These are phyloP conservation scores for Thermochaetoides thermophila DNA, from an alignment of 495 filamentous ascomycete genomes.

Conservation along the genomic window DNA sequence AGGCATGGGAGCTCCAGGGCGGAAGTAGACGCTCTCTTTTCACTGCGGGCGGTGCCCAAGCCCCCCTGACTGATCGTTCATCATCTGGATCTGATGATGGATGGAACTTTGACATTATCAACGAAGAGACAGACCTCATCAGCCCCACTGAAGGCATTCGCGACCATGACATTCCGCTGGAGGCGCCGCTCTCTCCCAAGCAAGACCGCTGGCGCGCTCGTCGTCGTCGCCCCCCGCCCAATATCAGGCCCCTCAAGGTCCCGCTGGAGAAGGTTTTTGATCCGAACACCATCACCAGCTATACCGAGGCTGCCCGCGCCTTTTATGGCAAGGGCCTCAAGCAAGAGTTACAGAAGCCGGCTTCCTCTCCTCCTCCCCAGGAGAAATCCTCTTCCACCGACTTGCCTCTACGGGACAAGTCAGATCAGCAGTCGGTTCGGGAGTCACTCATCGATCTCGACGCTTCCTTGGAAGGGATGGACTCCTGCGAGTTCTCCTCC, in stretches of 20 bases:
- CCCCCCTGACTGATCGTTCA: slow-evolving; percentile 27
- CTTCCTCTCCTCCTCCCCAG: too few species aligned
- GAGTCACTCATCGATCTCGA: slow-evolving; percentile 47
- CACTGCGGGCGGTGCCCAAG: slow-evolving; percentile 55
- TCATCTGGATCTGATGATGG: slow-evolving; percentile 42
- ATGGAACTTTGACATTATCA: slow-evolving; percentile 87
- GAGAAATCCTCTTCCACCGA: slow-evolving; percentile 28
- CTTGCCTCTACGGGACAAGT: slow-evolving; percentile 38
- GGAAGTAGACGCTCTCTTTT: slow-evolving; percentile 77
- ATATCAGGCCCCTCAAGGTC: slow-evolving; percentile 32
- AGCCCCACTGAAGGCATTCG: slow-evolving; percentile 28
- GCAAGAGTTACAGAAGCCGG: slow-evolving; percentile 11
- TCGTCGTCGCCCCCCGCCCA: slow-evolving; percentile 34
- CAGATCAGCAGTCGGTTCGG: slow-evolving; percentile 32
- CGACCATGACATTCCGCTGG: slow-evolving; percentile 30
- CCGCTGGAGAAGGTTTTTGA: slow-evolving; percentile 43
- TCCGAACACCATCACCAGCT: slow-evolving; percentile 40
- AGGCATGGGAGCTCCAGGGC: slow-evolving; percentile 71
- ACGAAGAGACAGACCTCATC: slow-evolving; percentile 57
- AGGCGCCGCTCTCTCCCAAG: slow-evolving; percentile 22
- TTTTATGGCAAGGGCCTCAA: slow-evolving; percentile 36
- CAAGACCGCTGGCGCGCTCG: too few species aligned
- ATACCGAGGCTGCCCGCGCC: slow-evolving; percentile 37
- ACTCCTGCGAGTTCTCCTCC: slow-evolving; percentile 38
- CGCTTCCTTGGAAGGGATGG: slow-evolving; percentile 28